These are phyloP conservation scores for Penicillium sp. DNA, from an alignment of 2,329 filamentous ascomycete species.

Conservation along the genomic window DNA sequence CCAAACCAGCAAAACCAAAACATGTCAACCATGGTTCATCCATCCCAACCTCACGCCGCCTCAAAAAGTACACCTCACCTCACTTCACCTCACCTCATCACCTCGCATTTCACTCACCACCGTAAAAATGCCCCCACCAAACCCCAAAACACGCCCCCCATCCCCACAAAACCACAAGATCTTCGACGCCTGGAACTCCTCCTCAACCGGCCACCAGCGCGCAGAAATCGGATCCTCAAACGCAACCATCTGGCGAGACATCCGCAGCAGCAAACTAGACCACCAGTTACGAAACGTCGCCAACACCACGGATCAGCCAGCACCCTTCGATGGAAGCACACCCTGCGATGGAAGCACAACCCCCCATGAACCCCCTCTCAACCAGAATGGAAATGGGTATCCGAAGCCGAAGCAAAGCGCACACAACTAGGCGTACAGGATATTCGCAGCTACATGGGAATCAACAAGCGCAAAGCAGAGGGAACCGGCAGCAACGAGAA, in stretches of 20 bases:
- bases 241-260: constrained; percentile 65
- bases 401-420: constrained; percentile 23
- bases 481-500: too few species aligned
- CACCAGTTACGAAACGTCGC: constrained; percentile 59
- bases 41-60: constrained; percentile 10
- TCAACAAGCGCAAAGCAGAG: constrained; percentile 44
- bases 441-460: constrained; percentile 46
- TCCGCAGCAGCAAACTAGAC: constrained; percentile 62
- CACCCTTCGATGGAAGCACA: constrained; percentile 48
- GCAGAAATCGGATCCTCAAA: constrained; percentile 57
- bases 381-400: constrained; percentile 49
- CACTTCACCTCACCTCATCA: too few species aligned
- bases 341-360: constrained; percentile 44
- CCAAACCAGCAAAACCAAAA: constrained; percentile 26
- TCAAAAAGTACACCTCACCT: background rate
- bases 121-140: background rate
- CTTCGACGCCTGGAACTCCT: constrained; percentile 55
- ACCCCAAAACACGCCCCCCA: background rate
- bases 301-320: too few species aligned
- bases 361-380: too few species aligned
- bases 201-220: constrained; percentile 71
- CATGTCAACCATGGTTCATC: constrained; percentile 17
- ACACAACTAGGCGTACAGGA: constrained; percentile 31
- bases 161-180: constrained; percentile 23
- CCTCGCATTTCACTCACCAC: background rate